phyloP scores from a whole-genome alignment of 768 basidiomycete genomes.

The Termitomyces sp. region DNA sequence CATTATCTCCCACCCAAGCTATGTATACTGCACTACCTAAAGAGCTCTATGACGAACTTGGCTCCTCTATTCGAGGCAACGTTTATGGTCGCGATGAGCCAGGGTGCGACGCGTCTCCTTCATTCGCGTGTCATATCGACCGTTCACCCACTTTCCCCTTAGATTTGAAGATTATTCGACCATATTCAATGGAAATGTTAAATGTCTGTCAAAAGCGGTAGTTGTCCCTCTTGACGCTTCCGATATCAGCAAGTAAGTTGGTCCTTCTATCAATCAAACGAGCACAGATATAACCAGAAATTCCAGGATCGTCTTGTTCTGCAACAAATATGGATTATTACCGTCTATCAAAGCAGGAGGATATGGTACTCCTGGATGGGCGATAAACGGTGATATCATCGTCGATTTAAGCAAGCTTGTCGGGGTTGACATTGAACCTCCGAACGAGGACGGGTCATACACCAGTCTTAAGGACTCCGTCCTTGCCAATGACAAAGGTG shows the following conservation, averaged over 20 bases:
- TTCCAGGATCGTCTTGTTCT: conserved; percentile 67
- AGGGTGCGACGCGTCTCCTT: conserved; percentile 26
- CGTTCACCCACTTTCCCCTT: neutral
- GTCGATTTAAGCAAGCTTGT: conserved; percentile 72
- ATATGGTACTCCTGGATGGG: conserved; percentile 89
- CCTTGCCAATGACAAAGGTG: conserved; percentile 51
- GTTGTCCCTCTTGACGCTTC: conserved; percentile 73
- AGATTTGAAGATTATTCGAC: conserved; percentile 47
- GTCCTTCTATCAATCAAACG: neutral
- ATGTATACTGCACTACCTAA: conserved; percentile 24
- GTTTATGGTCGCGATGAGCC: conserved; percentile 41
- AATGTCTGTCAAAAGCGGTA: conserved; percentile 56
- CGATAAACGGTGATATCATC: conserved; percentile 82
- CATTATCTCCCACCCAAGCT: neutral
- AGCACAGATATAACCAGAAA: neutral
- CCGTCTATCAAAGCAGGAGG: conserved; percentile 88
- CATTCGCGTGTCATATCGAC: neutral
- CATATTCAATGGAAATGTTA: conserved; percentile 79
- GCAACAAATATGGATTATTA: conserved; percentile 62
- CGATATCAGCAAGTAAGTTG: conserved; percentile 77
- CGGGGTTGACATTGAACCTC: conserved; percentile 66
- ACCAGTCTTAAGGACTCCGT: conserved; percentile 60
- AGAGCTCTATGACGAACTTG: conserved; percentile 42
- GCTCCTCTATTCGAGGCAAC: conserved; percentile 40
- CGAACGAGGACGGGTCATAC: conserved; percentile 48